Evolutionary conservation across 2,329 filamentous ascomycete genomes (phyloP).

Genomic region (Talaromyces piceae): DNA sequence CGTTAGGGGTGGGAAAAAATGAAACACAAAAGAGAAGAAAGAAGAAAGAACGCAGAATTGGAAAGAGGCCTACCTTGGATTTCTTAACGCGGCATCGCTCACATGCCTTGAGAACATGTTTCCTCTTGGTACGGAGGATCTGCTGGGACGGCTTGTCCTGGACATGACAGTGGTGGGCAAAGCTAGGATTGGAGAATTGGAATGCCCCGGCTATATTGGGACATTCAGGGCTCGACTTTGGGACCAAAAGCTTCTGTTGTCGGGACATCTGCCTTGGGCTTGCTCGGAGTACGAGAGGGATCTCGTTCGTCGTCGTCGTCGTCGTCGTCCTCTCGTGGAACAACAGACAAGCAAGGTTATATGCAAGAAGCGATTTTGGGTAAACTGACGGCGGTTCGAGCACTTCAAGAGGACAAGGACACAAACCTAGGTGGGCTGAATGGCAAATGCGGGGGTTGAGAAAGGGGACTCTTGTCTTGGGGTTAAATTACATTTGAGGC

Average conservation of each 20-base stretch:
- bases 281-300: no score
- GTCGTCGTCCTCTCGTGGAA: constrained; percentile 10
- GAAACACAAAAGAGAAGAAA: not conserved
- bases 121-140: constrained; percentile 37
- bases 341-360: constrained; percentile 2
- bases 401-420: not conserved
- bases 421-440: constrained; percentile 3
- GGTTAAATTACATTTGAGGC: constrained; percentile 7
- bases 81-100: constrained; percentile 41
- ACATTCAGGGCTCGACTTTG: constrained; percentile 25
- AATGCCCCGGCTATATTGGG: constrained; percentile 12
- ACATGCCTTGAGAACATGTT: constrained; percentile 39
- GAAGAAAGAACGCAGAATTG: not conserved
- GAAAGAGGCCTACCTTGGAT: constrained; percentile 34
- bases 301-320: no score
- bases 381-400: constrained; percentile 1
- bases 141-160: constrained; percentile 32
- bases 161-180: constrained; percentile 21
- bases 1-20: no score
- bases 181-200: constrained; percentile 22
- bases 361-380: constrained; percentile 5
- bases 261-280: constrained; percentile 36
- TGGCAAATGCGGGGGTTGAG: constrained; percentile 1
- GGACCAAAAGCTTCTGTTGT: constrained; percentile 28
- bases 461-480: constrained; percentile 1